Base-by-base conservation (phyloP, 148 eudicot species). In the Vaccinium darrowii region DNA sequence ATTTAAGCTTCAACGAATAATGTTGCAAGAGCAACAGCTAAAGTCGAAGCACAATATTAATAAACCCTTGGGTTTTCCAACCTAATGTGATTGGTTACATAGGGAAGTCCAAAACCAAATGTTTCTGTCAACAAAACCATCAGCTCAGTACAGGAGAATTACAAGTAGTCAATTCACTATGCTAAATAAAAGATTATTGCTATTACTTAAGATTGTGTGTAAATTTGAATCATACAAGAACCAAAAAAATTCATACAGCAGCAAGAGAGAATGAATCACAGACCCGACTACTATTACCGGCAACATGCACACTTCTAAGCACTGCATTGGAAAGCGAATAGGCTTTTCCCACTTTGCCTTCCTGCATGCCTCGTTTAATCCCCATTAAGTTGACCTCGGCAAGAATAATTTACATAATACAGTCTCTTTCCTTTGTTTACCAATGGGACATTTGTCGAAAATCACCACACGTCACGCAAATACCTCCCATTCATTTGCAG, bases 391-490 rank as follows among this genome's bases (percentile, higher is more conserved):
- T 62, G 53, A 23, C 83, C 30, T 57, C 72, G 18, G 27, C 9
- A 27, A 47, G 47, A 25, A 67, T 69, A 82, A 65, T 54, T 63
- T 69, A 43, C 14, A 4, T 2, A 82, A 18, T 82, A 15, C 36
- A 30, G 51, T 56, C 53, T 58, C 15, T 19, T 13, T n/a, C 65
- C 76, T 36, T 36, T 2, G 27, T 57, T 54, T 33, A 65, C 30
- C 0, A 67, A 12, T 3, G 30, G 60, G 51, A 2, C 27, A 50
- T 36, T 80, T 0, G n/a, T 23, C 72, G 51, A 80, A 36, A 15
- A 86, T 87, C 53, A 96, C 99, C 99, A 96, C 52, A 94, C 98
- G 58, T 96, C 99, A 19, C 99, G 98, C 87, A 96, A 78, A 79
- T 96, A 96, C 81, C 99, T 93, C 79, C 94, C 95, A 0, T 78